Evolutionary conservation across 2,329 filamentous ascomycete genomes (phyloP).

Genomic region (Sporothrix schenckii): DNA sequence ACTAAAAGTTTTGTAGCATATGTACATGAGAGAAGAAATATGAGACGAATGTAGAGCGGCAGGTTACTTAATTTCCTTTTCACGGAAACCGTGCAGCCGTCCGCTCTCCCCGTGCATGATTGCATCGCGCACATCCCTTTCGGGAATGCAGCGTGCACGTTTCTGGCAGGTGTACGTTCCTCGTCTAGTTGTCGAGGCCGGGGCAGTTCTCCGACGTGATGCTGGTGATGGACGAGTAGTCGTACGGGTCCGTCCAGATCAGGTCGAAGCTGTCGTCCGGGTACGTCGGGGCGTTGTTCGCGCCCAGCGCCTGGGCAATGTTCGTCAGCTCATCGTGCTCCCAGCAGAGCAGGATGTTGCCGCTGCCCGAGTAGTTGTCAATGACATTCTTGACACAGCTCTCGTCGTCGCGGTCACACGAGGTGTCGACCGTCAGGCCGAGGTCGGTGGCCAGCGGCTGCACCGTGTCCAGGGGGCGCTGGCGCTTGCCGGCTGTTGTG

Average conservation of each 20-base stretch:
- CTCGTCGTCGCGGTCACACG: constrained; percentile 59
- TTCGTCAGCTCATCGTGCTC: constrained; percentile 55
- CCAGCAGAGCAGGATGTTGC: constrained; percentile 61
- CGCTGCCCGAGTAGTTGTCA: constrained; percentile 50
- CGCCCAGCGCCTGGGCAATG: constrained; percentile 57
- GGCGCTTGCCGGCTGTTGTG: constrained; percentile 52
- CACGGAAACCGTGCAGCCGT: neutral
- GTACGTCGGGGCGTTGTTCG: constrained; percentile 53
- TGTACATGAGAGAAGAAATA: neutral
- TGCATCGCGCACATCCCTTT: neutral
- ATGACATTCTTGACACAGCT: constrained; percentile 58
- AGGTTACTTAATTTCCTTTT: neutral
- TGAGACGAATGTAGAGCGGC: too few species aligned
- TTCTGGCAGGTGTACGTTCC: too few species aligned
- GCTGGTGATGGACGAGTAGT: constrained; percentile 52
- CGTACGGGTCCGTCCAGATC: constrained; percentile 60
- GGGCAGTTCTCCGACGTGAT: constrained; percentile 57
- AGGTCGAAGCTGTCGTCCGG: constrained; percentile 55
- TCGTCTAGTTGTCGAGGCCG: constrained; percentile 50
- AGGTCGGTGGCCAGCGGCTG: constrained; percentile 59
- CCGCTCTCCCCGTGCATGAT: neutral
- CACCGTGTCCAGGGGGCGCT: constrained; percentile 61
- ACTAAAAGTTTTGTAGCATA: neutral
- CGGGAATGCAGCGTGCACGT: neutral
- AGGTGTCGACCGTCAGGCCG: constrained; percentile 57